A percentile compares a stretch with the other conserved stretches of the same genome.
phyloP scores from a whole-genome alignment of 2,329 filamentous ascomycete genomes.

The Xylariaceae sp. region DNA sequence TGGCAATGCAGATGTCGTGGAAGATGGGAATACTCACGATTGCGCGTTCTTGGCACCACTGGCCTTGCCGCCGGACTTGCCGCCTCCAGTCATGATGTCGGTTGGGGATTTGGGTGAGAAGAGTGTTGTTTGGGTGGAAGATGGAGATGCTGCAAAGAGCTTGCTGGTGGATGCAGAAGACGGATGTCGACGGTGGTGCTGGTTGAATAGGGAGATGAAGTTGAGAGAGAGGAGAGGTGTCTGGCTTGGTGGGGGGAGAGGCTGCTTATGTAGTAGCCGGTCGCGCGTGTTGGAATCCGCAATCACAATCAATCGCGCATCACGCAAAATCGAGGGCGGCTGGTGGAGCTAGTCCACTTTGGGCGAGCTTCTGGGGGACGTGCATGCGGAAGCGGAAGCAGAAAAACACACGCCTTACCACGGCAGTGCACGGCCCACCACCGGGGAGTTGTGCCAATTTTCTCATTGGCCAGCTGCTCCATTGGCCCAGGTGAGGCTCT shows the following conservation, averaged over 20 bases:
- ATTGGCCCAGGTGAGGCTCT: no score
- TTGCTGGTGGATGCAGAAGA: constrained; percentile 12
- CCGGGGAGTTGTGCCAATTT: no score
- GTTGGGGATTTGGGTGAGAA: constrained; percentile 27
- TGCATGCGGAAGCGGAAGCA: no score
- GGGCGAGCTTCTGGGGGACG: constrained; percentile 13
- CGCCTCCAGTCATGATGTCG: constrained; percentile 98
- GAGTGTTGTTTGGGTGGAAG: constrained; percentile 11
- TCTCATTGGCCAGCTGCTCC: no score
- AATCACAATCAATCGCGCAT: constrained; percentile 19
- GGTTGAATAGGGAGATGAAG: constrained; percentile 26
- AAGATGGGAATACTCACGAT: constrained; percentile 77
- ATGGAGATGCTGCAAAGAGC: constrained; percentile 15
- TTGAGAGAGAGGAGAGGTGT: constrained; percentile 28
- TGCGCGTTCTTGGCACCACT: constrained; percentile 98
- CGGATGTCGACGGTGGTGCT: constrained; percentile 13
- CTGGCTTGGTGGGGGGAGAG: constrained; percentile 24
- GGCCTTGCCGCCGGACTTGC: constrained; percentile 99
- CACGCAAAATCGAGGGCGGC: constrained; percentile 16
- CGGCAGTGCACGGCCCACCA: no score
- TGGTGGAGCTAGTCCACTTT: constrained; percentile 17
- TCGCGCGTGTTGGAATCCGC: constrained; percentile 19
- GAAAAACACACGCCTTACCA: no score
- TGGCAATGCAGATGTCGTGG: constrained; percentile 1
- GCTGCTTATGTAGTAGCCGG: constrained; percentile 25